phyloP scores from a whole-genome alignment of 176 grass and related monocot genomes.

The Musa acuminata region DNA sequence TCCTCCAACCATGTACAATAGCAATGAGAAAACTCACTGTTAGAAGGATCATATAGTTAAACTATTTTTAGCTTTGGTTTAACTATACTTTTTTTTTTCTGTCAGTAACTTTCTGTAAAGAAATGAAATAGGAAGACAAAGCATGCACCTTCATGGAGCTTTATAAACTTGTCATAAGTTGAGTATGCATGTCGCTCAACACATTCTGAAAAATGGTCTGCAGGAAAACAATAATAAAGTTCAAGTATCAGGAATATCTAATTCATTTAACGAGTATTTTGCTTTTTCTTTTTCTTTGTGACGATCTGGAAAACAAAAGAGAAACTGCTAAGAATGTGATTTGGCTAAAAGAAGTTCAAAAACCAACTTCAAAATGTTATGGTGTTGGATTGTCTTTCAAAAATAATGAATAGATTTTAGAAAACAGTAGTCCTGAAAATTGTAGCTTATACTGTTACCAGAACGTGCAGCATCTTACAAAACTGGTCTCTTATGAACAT shows the following conservation, averaged over 20 bases:
- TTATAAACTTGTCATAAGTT: conserved; percentile 96
- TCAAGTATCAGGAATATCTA: background rate
- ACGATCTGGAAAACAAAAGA: background rate
- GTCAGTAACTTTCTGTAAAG: background rate
- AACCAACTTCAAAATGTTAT: no score
- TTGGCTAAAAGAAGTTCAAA: background rate
- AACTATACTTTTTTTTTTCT: background rate
- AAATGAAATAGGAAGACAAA: background rate
- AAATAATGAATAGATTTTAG: no score
- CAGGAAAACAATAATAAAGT: conserved; percentile 10
- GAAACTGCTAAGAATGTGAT: no score
- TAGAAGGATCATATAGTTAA: background rate
- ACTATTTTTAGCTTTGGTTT: background rate
- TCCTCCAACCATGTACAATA: no score
- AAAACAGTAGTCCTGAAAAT: no score
- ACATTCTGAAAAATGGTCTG: conserved; percentile 98
- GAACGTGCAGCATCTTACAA: no score
- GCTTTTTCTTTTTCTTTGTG: background rate
- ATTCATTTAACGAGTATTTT: background rate
- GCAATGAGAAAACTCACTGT: background rate
- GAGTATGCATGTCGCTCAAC: conserved; percentile 93
- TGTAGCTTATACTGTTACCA: no score
- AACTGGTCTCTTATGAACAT: no score
- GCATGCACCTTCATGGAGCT: conserved; percentile 48
- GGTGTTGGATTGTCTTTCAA: no score